These are phyloP conservation scores for Microcyclospora tardicrescens DNA, from an alignment of 2,329 filamentous ascomycete species.

Conservation along the genomic window DNA sequence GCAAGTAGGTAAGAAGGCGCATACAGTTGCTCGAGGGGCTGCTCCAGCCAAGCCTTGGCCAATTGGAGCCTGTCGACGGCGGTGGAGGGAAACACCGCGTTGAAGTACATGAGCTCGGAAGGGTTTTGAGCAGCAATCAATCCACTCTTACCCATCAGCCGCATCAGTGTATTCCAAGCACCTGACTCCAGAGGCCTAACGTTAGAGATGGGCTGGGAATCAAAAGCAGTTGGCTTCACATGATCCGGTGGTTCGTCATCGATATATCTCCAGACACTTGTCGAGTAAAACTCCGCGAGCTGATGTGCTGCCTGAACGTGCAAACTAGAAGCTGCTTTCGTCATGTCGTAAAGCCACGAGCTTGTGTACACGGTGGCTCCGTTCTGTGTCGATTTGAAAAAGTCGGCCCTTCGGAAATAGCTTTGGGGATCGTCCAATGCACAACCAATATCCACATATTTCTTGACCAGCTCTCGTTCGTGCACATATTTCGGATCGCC, in stretches of 20 bases:
- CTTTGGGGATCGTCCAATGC: conserved; percentile 32
- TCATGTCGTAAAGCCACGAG: conserved; percentile 32
- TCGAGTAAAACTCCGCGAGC: conserved; percentile 28
- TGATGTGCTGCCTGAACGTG: conserved; percentile 26
- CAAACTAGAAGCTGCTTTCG: conserved; percentile 31
- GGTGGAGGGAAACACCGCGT: conserved; percentile 15
- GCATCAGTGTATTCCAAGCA: not conserved
- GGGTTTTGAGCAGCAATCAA: not conserved
- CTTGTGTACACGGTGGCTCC: conserved; percentile 15
- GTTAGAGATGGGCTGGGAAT: conserved; percentile 13
- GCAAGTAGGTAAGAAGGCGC: conserved; percentile 16
- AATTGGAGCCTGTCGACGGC: conserved; percentile 13
- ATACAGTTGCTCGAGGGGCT: conserved; percentile 10
- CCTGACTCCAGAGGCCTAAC: not conserved
- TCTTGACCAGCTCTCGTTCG: conserved; percentile 14
- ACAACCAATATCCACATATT: conserved; percentile 24
- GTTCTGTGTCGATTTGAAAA: conserved; percentile 6
- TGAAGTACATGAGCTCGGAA: conserved; percentile 14
- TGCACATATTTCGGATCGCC: conserved; percentile 2
- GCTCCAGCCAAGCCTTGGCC: conserved; percentile 17
- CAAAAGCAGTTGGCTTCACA: conserved; percentile 22
- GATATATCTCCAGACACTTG: conserved; percentile 20
- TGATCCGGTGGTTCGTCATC: conserved; percentile 22
- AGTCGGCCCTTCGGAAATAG: conserved; percentile 3
- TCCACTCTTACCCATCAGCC: too few species aligned